Percentiles rank a stretch among this genome's conserved stretches.
Conservation (phyloP, 1,284 basidiomycete species). For the Exobasidium rhododendri region DNA sequence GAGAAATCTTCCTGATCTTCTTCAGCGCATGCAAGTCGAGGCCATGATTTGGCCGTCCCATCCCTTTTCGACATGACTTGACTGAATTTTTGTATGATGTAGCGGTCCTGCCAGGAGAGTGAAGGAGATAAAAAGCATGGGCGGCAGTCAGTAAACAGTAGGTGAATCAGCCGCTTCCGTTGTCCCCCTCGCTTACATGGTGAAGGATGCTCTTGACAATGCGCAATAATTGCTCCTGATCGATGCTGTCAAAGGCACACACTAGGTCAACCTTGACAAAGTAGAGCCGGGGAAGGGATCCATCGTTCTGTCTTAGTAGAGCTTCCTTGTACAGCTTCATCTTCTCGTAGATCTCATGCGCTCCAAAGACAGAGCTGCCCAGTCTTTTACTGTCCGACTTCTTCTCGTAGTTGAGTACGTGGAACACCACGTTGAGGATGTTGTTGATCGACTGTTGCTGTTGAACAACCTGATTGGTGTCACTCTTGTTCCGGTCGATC, state of each 20-base stretch:
- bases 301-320: slow-evolving; percentile 9
- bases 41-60: slow-evolving; percentile 16
- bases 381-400: slow-evolving; percentile 19
- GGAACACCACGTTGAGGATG: slow-evolving; percentile 67
- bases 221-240: slow-evolving; percentile 76
- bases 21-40: slow-evolving; percentile 51
- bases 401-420: slow-evolving; percentile 43
- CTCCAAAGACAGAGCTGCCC: slow-evolving; percentile 41
- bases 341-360: slow-evolving; percentile 56
- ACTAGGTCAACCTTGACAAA: slow-evolving; percentile 96
- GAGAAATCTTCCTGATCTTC: slow-evolving; percentile 76
- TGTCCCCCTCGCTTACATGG: neutral
- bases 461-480: neutral
- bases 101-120: slow-evolving; percentile 31
- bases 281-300: slow-evolving; percentile 58
- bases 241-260: slow-evolving; percentile 93
- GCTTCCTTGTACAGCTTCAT: slow-evolving; percentile 26
- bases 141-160: slow-evolving; percentile 15
- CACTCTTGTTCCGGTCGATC: neutral
- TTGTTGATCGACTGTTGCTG: slow-evolving; percentile 74
- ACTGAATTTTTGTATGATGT: slow-evolving; percentile 43
- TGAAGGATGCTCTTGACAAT: slow-evolving; percentile 66
- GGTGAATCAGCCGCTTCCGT: too few relatives aligned
- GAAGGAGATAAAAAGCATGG: slow-evolving; percentile 38
- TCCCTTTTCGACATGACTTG: slow-evolving; percentile 26